A percentile compares a stretch with the other conserved stretches of the same genome.
phyloP scores from a whole-genome alignment of 768 basidiomycete species.

The Mycena latifolia region DNA sequence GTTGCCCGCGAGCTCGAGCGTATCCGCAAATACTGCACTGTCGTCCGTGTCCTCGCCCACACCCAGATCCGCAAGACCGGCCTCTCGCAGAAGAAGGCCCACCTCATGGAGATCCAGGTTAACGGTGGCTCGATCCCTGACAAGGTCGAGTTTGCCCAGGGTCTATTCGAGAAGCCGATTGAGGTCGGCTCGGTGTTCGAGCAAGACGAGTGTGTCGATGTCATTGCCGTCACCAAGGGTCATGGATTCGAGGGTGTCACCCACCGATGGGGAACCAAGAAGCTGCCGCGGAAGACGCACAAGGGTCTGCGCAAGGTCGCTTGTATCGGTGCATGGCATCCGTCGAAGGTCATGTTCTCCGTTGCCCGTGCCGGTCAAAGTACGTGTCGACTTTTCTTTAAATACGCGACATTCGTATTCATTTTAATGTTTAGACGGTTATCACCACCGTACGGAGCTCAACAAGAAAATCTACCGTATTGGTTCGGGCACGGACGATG shows the following conservation, averaged over 20 bases:
- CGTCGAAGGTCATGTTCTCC: conserved; percentile 99
- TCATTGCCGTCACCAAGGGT: conserved; percentile 99
- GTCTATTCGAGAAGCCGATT: conserved; percentile 96
- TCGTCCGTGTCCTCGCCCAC: conserved; percentile 99
- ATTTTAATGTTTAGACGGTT: conserved; percentile 71
- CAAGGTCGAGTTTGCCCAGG: conserved; percentile 96
- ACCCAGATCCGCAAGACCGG: conserved; percentile 99
- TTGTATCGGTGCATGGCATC: conserved; percentile 99
- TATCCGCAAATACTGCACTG: conserved; percentile 99
- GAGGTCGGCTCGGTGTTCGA: conserved; percentile 91
- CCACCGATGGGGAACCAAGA: conserved; percentile 99
- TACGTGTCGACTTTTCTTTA: conserved; percentile 55
- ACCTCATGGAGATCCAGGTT: conserved; percentile 99
- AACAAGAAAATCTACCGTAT: conserved; percentile 99
- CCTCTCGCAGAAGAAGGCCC: conserved; percentile 98
- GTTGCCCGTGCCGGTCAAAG: conserved; percentile 99
- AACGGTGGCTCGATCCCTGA: conserved; percentile 97
- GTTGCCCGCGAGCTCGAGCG: conserved; percentile 97
- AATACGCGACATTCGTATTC: conserved; percentile 16
- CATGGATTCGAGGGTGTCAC: conserved; percentile 99
- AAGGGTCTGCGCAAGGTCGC: conserved; percentile 99
- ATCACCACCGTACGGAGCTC: conserved; percentile 96
- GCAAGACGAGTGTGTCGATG: conserved; percentile 96
- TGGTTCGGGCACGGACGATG: conserved; percentile 80
- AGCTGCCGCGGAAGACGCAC: conserved; percentile 98